Evolutionary conservation across 2,329 filamentous ascomycete species (phyloP).

Genomic region (Pseudogymnoascus sp.): DNA sequence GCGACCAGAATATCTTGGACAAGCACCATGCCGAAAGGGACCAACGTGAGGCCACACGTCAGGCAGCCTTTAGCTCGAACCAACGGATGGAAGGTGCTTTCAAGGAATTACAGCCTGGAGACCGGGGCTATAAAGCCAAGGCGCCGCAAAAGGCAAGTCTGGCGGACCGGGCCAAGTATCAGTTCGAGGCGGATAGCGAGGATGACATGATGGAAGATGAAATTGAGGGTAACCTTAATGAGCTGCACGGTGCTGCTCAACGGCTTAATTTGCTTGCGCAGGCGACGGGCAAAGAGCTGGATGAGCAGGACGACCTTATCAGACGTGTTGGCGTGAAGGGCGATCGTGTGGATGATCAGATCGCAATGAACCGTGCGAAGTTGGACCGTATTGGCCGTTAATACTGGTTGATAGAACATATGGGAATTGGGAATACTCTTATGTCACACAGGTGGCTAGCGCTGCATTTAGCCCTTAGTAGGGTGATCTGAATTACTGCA

Average conservation of each 20-base stretch:
- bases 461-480: background rate
- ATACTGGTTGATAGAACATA: background rate
- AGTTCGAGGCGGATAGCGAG: conserved; percentile 53
- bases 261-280: conserved; percentile 65
- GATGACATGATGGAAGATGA: conserved; percentile 54
- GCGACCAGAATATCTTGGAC: conserved; percentile 61
- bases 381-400: conserved; percentile 52
- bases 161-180: conserved; percentile 62
- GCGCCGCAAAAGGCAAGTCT: conserved; percentile 31
- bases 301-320: conserved; percentile 69
- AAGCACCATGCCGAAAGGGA: conserved; percentile 59
- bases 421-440: background rate
- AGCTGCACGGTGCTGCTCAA: conserved; percentile 52
- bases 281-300: conserved; percentile 67
- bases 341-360: conserved; percentile 73
- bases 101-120: conserved; percentile 32
- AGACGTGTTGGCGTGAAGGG: conserved; percentile 74
- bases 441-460: background rate
- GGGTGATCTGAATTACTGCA: background rate
- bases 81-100: conserved; percentile 47
- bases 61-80: conserved; percentile 43
- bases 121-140: conserved; percentile 23
- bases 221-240: conserved; percentile 58
- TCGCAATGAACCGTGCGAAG: conserved; percentile 67
- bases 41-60: conserved; percentile 54